A percentile compares a stretch with the other conserved stretches of the same genome.
Conservation (phyloP, 2,329 filamentous ascomycete species). For the Davidsoniella neocaledoniae region DNA sequence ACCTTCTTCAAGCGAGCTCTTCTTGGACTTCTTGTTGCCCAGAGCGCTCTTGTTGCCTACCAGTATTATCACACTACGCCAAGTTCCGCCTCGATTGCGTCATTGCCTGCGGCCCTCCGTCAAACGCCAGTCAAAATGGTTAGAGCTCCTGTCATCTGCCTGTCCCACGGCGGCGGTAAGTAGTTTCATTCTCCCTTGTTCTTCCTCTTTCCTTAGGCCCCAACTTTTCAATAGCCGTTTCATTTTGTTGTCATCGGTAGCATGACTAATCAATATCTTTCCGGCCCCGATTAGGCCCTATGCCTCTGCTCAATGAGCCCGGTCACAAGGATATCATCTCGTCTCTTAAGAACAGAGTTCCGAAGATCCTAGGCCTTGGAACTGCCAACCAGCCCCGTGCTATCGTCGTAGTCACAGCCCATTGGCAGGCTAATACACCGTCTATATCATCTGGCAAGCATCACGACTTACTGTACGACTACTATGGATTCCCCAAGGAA, state of each 20-base stretch:
- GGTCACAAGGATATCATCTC: conserved; percentile 31
- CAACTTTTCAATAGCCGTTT: not conserved
- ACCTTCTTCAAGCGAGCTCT: conserved; percentile 10
- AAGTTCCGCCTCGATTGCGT: not conserved
- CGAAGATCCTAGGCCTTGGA: conserved; percentile 36
- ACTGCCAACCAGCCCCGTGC: conserved; percentile 32
- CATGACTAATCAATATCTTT: not conserved
- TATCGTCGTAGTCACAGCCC: conserved; percentile 40
- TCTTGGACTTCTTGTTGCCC: conserved; percentile 11
- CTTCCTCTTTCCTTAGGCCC: not conserved
- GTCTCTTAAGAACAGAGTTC: conserved; percentile 36
- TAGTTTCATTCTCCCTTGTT: not conserved
- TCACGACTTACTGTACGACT: conserved; percentile 39
- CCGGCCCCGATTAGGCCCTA: conserved; percentile 26
- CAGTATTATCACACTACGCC: not conserved
- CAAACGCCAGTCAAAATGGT: conserved; percentile 19
- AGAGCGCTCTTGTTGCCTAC: conserved; percentile 5
- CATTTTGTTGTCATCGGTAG: no score
- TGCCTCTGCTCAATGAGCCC: conserved; percentile 41
- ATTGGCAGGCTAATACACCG: conserved; percentile 34
- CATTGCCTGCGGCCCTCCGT: not conserved
- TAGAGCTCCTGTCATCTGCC: conserved; percentile 28
- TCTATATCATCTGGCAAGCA: conserved; percentile 32
- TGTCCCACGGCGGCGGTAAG: conserved; percentile 33
- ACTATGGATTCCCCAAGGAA: conserved; percentile 40